These are phyloP conservation scores for Neoscytalidium dimidiatum DNA, from an alignment of 2,329 filamentous ascomycete genomes.

Conservation along the genomic window DNA sequence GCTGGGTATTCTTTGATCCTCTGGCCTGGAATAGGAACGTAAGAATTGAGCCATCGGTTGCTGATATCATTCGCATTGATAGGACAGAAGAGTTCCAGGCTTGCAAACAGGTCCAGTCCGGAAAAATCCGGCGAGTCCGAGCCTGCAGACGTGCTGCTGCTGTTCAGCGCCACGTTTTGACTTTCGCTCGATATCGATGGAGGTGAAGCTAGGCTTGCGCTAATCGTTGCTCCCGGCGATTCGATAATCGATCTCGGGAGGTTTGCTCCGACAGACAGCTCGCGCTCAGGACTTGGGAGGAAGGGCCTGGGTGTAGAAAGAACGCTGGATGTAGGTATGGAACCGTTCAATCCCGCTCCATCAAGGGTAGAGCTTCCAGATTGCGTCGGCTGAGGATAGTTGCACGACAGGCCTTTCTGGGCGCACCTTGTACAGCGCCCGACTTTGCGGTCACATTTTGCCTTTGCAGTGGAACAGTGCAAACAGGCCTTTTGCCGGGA, in stretches of 20 bases:
- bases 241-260: background rate
- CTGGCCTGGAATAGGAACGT: slow-evolving; percentile 49
- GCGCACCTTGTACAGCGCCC: slow-evolving; percentile 38
- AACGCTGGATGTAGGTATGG: background rate
- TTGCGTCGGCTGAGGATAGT: slow-evolving; percentile 27
- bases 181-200: background rate
- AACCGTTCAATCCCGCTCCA: background rate
- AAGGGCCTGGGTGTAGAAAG: background rate
- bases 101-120: slow-evolving; percentile 29
- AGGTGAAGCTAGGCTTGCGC: background rate
- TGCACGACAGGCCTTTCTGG: slow-evolving; percentile 32
- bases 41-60: slow-evolving; percentile 53
- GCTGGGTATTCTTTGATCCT: slow-evolving; percentile 45
- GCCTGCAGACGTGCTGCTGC: background rate
- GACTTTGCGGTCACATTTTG: slow-evolving; percentile 42
- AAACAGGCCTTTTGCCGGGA: slow-evolving; percentile 46
- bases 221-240: background rate
- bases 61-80: slow-evolving; percentile 51
- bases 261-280: background rate
- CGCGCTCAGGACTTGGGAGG: background rate
- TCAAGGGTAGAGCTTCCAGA: slow-evolving; percentile 9
- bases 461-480: slow-evolving; percentile 41
- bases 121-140: background rate
- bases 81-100: slow-evolving; percentile 44
- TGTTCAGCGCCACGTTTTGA: background rate